phyloP scores from a whole-genome alignment of 257 asterid species.

The Nicotiana otophora region DNA sequence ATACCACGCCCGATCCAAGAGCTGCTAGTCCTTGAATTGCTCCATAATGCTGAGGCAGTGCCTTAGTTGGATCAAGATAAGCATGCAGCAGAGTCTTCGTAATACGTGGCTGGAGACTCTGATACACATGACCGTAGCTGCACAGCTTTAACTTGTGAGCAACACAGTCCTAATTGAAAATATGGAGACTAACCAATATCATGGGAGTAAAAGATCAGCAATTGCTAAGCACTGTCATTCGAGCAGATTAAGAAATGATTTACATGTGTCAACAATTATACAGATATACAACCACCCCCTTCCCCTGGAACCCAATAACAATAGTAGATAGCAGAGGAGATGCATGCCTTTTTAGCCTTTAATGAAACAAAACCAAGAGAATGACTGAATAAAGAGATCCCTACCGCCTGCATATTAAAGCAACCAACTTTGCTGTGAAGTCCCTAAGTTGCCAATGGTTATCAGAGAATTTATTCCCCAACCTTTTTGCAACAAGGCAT shows the following conservation, averaged over 20 bases:
- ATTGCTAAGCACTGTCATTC: background rate
- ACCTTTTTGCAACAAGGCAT: conserved; percentile 82
- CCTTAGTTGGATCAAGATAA: conserved; percentile 79
- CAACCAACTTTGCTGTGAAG: conserved; percentile 77
- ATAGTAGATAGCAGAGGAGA: background rate
- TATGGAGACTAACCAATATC: background rate
- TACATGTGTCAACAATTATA: background rate
- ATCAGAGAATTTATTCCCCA: conserved; percentile 78
- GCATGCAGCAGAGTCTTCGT: conserved; percentile 80
- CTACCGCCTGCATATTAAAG: conserved; percentile 86
- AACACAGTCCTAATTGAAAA: background rate
- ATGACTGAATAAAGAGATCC: conserved; percentile 25
- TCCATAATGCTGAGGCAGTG: conserved; percentile 95
- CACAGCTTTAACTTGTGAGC: conserved; percentile 11
- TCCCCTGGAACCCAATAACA: background rate
- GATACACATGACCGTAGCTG: conserved; percentile 88
- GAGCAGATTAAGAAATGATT: background rate
- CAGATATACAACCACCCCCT: background rate
- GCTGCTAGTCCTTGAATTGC: conserved; percentile 94
- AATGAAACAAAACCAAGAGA: background rate
- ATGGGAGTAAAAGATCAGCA: background rate
- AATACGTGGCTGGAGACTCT: conserved; percentile 82
- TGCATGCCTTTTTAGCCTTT: background rate
- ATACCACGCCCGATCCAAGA: conserved; percentile 94
- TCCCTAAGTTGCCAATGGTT: conserved; percentile 92